Evolutionary conservation across 768 basidiomycete species (phyloP).

Genomic region (Sporobolomyces pararoseus): DNA sequence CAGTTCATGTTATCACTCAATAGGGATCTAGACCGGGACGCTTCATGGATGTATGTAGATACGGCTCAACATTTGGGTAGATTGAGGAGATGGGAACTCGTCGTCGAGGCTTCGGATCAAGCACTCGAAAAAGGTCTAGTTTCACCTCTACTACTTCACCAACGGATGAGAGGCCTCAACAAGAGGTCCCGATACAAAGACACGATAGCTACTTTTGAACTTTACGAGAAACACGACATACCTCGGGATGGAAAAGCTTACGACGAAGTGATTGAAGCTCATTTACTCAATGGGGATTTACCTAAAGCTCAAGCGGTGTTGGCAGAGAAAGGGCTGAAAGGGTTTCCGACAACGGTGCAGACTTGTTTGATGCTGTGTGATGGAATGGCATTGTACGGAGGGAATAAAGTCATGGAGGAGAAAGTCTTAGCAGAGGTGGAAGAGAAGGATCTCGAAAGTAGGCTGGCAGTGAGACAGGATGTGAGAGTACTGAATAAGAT

Average conservation of each 20-base stretch:
- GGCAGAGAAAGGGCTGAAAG: constrained; percentile 15
- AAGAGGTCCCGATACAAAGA: constrained; percentile 12
- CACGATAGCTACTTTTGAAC: constrained; percentile 1
- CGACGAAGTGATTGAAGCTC: constrained; percentile 28
- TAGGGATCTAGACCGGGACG: background rate
- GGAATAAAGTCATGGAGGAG: constrained; percentile 35
- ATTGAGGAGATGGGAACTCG: background rate
- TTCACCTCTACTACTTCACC: background rate
- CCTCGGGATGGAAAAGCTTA: background rate
- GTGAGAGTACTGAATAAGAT: constrained; percentile 29
- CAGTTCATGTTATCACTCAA: background rate
- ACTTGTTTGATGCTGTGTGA: constrained; percentile 31
- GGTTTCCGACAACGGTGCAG: constrained; percentile 19
- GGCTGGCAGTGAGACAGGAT: constrained; percentile 23
- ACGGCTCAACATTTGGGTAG: background rate
- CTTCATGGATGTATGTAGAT: constrained; percentile 6
- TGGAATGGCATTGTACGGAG: constrained; percentile 32
- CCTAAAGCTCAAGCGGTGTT: constrained; percentile 14
- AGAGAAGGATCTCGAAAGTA: background rate
- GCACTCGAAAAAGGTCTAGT: constrained; percentile 5
- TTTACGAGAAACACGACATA: constrained; percentile 1
- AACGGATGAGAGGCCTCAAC: constrained; percentile 27
- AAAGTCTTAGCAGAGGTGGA: constrained; percentile 14
- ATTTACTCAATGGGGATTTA: constrained; percentile 19
- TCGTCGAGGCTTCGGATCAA: constrained; percentile 13